Base-by-base conservation (phyloP, 805 yeast species). In the Schwanniomyces pseudopolymorphus region DNA sequence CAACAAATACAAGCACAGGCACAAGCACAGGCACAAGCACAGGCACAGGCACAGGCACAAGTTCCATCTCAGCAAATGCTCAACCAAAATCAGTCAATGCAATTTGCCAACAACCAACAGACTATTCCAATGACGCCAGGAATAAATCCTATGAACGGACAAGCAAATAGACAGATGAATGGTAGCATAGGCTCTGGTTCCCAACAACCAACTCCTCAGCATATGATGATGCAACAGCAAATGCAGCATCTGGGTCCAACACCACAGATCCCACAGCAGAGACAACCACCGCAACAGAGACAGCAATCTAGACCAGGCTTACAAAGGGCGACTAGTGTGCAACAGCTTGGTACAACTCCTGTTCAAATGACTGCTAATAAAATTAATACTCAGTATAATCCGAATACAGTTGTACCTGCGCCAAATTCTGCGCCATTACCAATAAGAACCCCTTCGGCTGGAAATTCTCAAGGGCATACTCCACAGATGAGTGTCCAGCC, bases 401-500 rank as follows among this genome's bases (percentile, higher is more conserved):
- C 56, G 4, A 48, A 39, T 39, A 44, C 39, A 33, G 44, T 47
- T 36, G 37, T 37, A 33, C 40, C 56, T 16, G 58, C 60, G 6
- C 62, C 61, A 5, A 59, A 52, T 51, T 55, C 64, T 5, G 64
- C 61, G 2, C 60, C 62, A 3, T 40, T 59, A 24, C 63, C 65
- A 10, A 35, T 44, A 10, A 25, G 42, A 19, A 40, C 24, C 5
- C 46, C 44, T 13, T 47, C 54, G 2, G 54, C 52, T 0, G 60
- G 60, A 2, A 54, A 52, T 21, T 57, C 68, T 5, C 63, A 58
- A 26, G 59, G 57, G 4, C 67, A 59, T 33, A 66, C 70, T 1
- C 70, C 70, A 1, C 69, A 62, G 38, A 57, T 65, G 59, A 56
- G 54, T 5, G 55, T 51, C 40, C 64, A 54, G 42, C 52, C 50